Percentiles rank a stretch among this genome's conserved stretches.
phyloP scores from a whole-genome alignment of 1,284 basidiomycete genomes.

The Cutaneotrichosporon curvatum region DNA sequence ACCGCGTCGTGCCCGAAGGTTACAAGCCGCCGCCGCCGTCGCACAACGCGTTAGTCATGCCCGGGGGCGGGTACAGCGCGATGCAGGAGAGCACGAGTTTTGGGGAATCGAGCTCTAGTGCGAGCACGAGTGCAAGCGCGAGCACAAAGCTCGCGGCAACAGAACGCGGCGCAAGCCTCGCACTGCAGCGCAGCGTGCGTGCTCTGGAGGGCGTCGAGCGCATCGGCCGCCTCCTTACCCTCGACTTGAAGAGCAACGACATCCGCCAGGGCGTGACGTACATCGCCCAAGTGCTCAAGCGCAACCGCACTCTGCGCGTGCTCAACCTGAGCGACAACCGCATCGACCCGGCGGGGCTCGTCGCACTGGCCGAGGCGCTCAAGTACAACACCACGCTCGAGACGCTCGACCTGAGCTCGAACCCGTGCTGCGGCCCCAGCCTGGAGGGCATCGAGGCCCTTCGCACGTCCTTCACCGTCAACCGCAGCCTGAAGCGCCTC shows the following conservation, averaged over 20 bases:
- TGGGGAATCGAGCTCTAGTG: neutral
- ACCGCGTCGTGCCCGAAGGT: conserved; percentile 52
- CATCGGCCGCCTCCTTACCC: conserved; percentile 73
- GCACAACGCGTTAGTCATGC: conserved; percentile 33
- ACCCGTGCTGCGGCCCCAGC: conserved; percentile 82
- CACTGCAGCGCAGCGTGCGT: conserved; percentile 59
- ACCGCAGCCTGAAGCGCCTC: conserved; percentile 82
- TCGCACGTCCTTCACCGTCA: conserved; percentile 85
- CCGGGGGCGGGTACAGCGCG: conserved; percentile 25
- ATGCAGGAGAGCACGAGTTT: conserved; percentile 26
- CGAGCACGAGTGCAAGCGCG: no score
- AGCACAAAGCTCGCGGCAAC: neutral
- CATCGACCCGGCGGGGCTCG: conserved; percentile 73
- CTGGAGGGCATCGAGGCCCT: conserved; percentile 83
- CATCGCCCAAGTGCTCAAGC: conserved; percentile 88
- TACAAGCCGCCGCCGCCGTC: conserved; percentile 34
- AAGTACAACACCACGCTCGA: conserved; percentile 94
- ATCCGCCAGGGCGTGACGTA: conserved; percentile 80
- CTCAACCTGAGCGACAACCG: conserved; percentile 91
- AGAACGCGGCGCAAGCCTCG: conserved; percentile 28
- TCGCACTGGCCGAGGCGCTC: conserved; percentile 81
- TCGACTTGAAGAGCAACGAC: conserved; percentile 89
- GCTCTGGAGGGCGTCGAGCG: conserved; percentile 77
- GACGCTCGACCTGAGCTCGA: conserved; percentile 85
- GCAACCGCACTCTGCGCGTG: conserved; percentile 89